These are phyloP conservation scores for Fusarium euwallaceae DNA, from an alignment of 2,329 filamentous ascomycete species.

Conservation along the genomic window DNA sequence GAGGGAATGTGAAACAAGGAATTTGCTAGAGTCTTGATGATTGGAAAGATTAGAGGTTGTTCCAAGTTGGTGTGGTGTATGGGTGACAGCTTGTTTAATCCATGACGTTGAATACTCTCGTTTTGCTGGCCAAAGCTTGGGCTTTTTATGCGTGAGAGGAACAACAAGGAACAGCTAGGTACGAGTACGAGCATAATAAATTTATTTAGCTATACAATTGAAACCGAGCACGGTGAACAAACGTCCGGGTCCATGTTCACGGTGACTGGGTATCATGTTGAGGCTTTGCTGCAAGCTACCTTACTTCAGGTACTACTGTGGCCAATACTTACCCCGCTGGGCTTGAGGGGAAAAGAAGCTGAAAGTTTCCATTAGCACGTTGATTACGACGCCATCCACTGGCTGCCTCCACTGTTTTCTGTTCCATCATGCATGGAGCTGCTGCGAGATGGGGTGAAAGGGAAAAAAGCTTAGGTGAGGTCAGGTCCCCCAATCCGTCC, in stretches of 20 bases:
- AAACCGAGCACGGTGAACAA: background rate
- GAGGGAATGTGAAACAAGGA: slow-evolving; percentile 15
- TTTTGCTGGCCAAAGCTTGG: background rate
- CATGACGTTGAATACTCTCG: slow-evolving; percentile 8
- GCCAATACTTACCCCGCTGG: background rate
- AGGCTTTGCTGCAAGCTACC: background rate
- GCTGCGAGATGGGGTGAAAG: background rate
- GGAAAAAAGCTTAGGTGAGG: background rate
- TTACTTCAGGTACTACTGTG: background rate
- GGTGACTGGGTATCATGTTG: background rate
- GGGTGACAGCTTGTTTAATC: slow-evolving; percentile 10
- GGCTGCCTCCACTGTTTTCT: background rate
- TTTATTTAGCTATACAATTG: background rate
- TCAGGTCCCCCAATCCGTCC: background rate
- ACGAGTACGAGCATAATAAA: background rate
- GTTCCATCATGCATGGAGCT: background rate
- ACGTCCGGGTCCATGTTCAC: background rate
- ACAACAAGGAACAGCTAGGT: background rate
- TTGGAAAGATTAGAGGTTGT: slow-evolving; percentile 22
- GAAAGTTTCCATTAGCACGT: slow-evolving; percentile 1
- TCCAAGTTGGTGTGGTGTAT: background rate
- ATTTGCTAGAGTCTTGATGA: slow-evolving; percentile 15
- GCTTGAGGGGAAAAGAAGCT: background rate
- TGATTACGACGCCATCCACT: slow-evolving; percentile 4
- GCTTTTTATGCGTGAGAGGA: background rate